Evolutionary conservation across 1,284 basidiomycete species (phyloP), one percentile per base, ranked within the genome.

Genomic region (Volvariella volvacea): DNA sequence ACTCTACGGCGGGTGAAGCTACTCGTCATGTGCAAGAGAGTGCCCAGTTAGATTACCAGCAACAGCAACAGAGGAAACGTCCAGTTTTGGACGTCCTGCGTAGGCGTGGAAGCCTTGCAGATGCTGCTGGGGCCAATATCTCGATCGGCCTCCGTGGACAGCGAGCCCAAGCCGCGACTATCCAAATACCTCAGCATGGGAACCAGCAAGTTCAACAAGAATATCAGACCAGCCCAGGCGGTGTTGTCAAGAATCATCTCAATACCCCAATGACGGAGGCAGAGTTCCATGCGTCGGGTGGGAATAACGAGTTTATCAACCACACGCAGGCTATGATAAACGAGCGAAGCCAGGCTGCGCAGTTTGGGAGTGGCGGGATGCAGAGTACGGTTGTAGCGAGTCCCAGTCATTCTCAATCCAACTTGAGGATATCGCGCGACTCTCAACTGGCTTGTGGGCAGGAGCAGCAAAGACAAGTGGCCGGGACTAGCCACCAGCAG

Each of bases 1-100:
- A 79, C 51, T 6, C 25, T 12, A 86, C 83, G 0, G 67, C 78
- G 1, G 67, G 80, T 0, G 80, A 85, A 54, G 25, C 12, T 28
- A 28, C 12, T 12, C 25, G 6, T 28, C 25, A 12, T 28, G 25
- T 12, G 12, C 25, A 28, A 6, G 25, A 6, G 6, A 28, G 12
- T 28, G 12, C 6, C 12, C 25, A 28, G 25, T 6, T 28, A 12
- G 80, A 81, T 56, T 71, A 77, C 49, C 76, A 86, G 41, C 68
- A 86, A 51, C 78, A 78, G 48, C 53, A 46, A 3, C 57, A 56
- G 40, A 48, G 62, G 21, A 57, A 59, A 28, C 51, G 60, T 14
- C 66, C 62, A 25, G 49, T 56, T 41, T 51, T 68, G 34, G 60
- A 66, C 44, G 46, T 65, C 16, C 49, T 47, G 17, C 48, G 50